phyloP scores from a whole-genome alignment of 208 protist genomes.

The Strigomonas galati region DNA sequence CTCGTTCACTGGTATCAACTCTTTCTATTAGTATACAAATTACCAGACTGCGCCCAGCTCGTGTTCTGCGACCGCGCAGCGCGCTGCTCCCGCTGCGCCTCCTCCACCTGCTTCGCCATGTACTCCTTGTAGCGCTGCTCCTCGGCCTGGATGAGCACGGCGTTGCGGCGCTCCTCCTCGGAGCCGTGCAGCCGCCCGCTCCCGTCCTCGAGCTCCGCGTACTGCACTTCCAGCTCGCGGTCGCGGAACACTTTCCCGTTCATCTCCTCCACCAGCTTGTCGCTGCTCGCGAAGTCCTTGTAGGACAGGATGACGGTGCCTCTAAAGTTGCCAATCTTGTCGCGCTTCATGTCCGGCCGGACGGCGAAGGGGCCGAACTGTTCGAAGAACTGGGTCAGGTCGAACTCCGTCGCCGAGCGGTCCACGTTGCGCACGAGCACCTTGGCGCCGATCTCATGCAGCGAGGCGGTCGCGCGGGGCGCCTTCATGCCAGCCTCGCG shows the following conservation, averaged over 20 bases:
- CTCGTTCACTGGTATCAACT: neutral
- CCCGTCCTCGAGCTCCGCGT: conserved; percentile 82
- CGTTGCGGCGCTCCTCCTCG: conserved; percentile 71
- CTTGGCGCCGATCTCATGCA: conserved; percentile 87
- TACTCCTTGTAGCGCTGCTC: conserved; percentile 61
- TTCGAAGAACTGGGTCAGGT: conserved; percentile 72
- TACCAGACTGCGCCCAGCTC: conserved; percentile 45
- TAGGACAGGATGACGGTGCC: conserved; percentile 77
- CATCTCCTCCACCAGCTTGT: conserved; percentile 73
- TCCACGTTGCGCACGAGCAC: conserved; percentile 79
- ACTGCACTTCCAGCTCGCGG: conserved; percentile 62
- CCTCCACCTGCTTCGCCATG: conserved; percentile 40
- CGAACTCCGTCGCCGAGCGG: conserved; percentile 63
- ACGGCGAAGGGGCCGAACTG: conserved; percentile 82
- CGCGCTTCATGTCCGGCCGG: conserved; percentile 75
- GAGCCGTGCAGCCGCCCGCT: conserved; percentile 75
- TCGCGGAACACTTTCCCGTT: conserved; percentile 61
- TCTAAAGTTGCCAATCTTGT: conserved; percentile 72
- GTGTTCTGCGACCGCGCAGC: conserved; percentile 48
- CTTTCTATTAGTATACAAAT: no score
- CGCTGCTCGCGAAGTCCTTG: conserved; percentile 66
- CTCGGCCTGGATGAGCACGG: conserved; percentile 64
- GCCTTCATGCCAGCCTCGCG: conserved; percentile 19
- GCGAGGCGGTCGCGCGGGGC: conserved; percentile 12
- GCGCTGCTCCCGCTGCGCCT: conserved; percentile 37